Evolutionary conservation across 352 stramenopile species (phyloP).

Genomic region (Phytophthora constricta): DNA sequence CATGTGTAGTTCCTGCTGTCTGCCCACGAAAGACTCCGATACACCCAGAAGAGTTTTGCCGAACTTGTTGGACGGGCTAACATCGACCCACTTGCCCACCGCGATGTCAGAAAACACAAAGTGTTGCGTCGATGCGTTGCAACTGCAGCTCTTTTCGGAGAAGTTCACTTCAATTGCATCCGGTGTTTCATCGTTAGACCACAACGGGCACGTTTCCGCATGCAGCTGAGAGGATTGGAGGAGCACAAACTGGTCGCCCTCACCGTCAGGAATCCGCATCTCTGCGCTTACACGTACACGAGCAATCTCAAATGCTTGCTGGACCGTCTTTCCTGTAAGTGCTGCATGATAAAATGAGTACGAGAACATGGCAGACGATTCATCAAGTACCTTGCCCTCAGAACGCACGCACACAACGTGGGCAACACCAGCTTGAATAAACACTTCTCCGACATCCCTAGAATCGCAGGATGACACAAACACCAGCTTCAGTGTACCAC

Average conservation of each 20-base stretch:
- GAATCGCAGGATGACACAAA: slow-evolving; percentile 87
- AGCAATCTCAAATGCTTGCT: slow-evolving; percentile 79
- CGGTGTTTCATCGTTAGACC: slow-evolving; percentile 25
- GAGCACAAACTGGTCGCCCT: slow-evolving; percentile 83
- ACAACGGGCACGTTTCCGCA: slow-evolving; percentile 53
- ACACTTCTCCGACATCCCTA: slow-evolving; percentile 77
- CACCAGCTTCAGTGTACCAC: slow-evolving; percentile 72
- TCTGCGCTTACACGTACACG: slow-evolving; percentile 75
- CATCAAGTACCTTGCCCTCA: slow-evolving; percentile 71
- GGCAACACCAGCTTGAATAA: slow-evolving; percentile 75
- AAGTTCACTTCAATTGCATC: slow-evolving; percentile 66
- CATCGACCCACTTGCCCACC: slow-evolving; percentile 76
- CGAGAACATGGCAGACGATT: slow-evolving; percentile 77
- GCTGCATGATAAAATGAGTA: slow-evolving; percentile 83
- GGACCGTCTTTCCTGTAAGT: slow-evolving; percentile 73
- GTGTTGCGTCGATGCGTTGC: slow-evolving; percentile 54
- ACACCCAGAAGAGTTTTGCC: slow-evolving; percentile 69
- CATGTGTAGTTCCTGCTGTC: slow-evolving; percentile 78
- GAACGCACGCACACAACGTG: slow-evolving; percentile 85
- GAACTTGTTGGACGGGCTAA: slow-evolving; percentile 75
- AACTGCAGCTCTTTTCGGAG: slow-evolving; percentile 52
- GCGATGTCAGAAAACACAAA: slow-evolving; percentile 80
- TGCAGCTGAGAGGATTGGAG: slow-evolving; percentile 75
- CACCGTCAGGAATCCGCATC: slow-evolving; percentile 62
- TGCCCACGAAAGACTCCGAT: slow-evolving; percentile 75